Evolutionary conservation across 2,329 filamentous ascomycete species (phyloP).

Genomic region (Amesomyces nigricolor): DNA sequence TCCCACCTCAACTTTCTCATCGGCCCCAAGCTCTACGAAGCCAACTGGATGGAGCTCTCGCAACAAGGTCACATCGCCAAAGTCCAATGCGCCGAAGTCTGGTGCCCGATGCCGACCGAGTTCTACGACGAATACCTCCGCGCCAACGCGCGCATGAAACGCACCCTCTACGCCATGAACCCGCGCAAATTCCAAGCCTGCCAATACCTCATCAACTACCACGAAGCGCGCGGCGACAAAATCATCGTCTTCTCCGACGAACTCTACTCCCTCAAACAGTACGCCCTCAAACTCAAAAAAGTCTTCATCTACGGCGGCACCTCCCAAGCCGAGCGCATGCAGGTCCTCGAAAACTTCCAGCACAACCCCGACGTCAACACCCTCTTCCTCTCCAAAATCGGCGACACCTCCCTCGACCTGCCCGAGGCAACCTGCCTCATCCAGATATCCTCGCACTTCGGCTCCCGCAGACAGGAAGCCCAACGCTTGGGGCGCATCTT

Average conservation of each 20-base stretch:
- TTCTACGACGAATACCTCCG: conserved; percentile 93
- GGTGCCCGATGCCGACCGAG: conserved; percentile 98
- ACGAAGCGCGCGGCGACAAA: conserved; percentile 91
- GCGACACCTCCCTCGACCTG: conserved; percentile 94
- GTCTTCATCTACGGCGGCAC: conserved; percentile 91
- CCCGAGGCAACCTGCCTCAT: conserved; percentile 96
- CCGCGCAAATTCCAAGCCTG: conserved; percentile 95
- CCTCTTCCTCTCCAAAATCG: conserved; percentile 94
- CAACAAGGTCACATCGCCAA: conserved; percentile 95
- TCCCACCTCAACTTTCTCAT: conserved; percentile 96
- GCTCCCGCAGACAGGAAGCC: conserved; percentile 92
- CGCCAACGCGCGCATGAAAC: conserved; percentile 46
- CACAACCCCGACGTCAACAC: conserved; percentile 87
- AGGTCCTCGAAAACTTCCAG: conserved; percentile 90
- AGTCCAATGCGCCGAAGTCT: conserved; percentile 96
- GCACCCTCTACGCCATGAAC: conserved; percentile 86
- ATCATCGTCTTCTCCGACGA: conserved; percentile 99
- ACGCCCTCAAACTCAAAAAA: conserved; percentile 78
- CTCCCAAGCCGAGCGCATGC: conserved; percentile 74
- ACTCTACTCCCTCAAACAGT: conserved; percentile 82
- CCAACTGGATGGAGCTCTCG: conserved; percentile 98
- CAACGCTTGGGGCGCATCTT: conserved; percentile 90
- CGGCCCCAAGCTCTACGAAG: conserved; percentile 94
- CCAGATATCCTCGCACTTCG: conserved; percentile 96
- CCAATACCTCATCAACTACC: conserved; percentile 97